These are phyloP conservation scores for Hyaloscypha finlandica DNA, from an alignment of 495 filamentous ascomycete species.

Conservation along the genomic window DNA sequence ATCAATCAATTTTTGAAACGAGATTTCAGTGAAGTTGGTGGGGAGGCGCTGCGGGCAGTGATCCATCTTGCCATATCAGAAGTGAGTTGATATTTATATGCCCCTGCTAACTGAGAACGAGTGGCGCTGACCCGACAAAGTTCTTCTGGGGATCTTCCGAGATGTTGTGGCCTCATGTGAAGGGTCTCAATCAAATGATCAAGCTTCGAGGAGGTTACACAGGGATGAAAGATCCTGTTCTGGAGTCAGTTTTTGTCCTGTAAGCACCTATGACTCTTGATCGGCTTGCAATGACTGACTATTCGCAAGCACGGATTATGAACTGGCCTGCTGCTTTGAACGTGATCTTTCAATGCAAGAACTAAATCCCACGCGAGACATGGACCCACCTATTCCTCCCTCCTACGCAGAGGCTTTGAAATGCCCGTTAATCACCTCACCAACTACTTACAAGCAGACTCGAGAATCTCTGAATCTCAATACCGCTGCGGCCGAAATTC, in stretches of 20 bases:
- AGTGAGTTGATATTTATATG: constrained; percentile 8
- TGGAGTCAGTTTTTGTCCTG: constrained; percentile 1
- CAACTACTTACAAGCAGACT: constrained; percentile 2
- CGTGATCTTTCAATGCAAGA: constrained; percentile 23
- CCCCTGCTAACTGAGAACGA: no score
- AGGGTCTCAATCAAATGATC: constrained; percentile 30
- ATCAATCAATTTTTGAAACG: constrained; percentile 28
- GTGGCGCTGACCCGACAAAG: constrained; percentile 5
- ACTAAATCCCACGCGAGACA: background rate
- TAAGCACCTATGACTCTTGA: background rate
- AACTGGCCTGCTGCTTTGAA: constrained; percentile 31
- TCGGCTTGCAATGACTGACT: background rate
- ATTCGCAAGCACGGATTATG: constrained; percentile 28
- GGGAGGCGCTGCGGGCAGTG: constrained; percentile 28
- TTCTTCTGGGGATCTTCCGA: constrained; percentile 33
- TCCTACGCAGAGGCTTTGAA: background rate
- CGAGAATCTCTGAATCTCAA: constrained; percentile 2
- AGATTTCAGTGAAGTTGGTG: constrained; percentile 21
- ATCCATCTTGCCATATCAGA: constrained; percentile 33
- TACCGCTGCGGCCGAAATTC: constrained; percentile 11
- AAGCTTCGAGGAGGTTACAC: constrained; percentile 19
- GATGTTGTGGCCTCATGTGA: constrained; percentile 31
- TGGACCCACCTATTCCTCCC: constrained; percentile 8
- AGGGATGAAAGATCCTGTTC: constrained; percentile 19
- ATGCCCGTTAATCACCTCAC: constrained; percentile 5